Evolutionary conservation across 805 yeast genomes (phyloP).

Genomic region (Cyberlindnera euphorbiae): DNA sequence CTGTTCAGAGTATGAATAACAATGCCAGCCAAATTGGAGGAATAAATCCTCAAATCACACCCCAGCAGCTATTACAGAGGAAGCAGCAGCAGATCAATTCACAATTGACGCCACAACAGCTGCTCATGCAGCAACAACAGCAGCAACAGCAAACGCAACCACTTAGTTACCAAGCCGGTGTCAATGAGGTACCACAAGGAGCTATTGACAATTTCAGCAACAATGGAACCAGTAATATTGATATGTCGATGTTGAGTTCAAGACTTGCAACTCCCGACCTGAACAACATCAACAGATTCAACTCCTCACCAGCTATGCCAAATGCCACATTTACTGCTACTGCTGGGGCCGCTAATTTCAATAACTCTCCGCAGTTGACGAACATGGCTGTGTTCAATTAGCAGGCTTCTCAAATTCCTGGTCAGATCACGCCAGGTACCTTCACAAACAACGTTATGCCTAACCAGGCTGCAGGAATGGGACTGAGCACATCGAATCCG

Average conservation of each 20-base stretch:
- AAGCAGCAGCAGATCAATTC: slow-evolving; percentile 16
- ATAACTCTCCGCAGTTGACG: slow-evolving; percentile 15
- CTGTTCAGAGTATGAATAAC: slow-evolving; percentile 11
- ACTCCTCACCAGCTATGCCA: slow-evolving; percentile 14
- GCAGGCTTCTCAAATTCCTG: slow-evolving; percentile 2
- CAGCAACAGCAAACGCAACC: slow-evolving; percentile 13
- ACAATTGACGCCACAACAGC: slow-evolving; percentile 24
- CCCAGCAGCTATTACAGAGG: slow-evolving; percentile 24
- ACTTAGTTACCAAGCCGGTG: slow-evolving; percentile 12
- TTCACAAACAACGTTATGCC: slow-evolving; percentile 1
- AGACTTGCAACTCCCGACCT: slow-evolving; percentile 16
- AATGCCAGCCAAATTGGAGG: slow-evolving; percentile 14
- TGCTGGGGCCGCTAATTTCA: slow-evolving; percentile 7
- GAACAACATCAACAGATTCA: slow-evolving; percentile 11
- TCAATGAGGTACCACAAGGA: slow-evolving; percentile 1
- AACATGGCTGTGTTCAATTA: slow-evolving; percentile 5
- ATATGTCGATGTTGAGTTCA: slow-evolving; percentile 13
- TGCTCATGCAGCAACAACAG: slow-evolving; percentile 19
- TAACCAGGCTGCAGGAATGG: no score
- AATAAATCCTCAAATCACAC: slow-evolving; percentile 24
- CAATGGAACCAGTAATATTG: slow-evolving; percentile 9
- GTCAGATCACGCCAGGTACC: slow-evolving; percentile 3
- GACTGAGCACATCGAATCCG: no score
- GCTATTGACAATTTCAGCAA: slow-evolving; percentile 1
- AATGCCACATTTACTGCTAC: slow-evolving; percentile 9